Conservation (phyloP, 441 rosid genomes). For the Brassica balearica region DNA sequence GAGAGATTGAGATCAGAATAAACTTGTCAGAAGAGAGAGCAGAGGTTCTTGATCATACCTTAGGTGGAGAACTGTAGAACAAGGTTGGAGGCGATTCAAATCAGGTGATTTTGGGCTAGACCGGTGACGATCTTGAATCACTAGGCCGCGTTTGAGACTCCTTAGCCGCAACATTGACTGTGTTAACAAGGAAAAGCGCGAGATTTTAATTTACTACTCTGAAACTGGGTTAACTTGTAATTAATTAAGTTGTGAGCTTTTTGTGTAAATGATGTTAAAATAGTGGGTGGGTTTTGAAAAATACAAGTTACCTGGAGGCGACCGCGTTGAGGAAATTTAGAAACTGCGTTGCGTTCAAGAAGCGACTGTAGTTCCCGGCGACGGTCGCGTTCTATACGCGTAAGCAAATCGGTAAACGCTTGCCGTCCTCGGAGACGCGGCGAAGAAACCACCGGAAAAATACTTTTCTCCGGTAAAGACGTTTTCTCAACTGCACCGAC, state of each 20-base stretch:
- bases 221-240: neutral
- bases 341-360: slow-evolving; percentile 64
- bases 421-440: slow-evolving; percentile 79
- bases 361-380: slow-evolving; percentile 58
- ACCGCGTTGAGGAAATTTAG: slow-evolving; percentile 80
- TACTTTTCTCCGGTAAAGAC: slow-evolving; percentile 1
- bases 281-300: too few species aligned
- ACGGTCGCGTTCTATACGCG: slow-evolving; percentile 65
- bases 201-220: neutral
- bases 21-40: neutral
- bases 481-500: slow-evolving; percentile 19
- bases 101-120: slow-evolving; percentile 36
- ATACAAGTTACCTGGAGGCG: slow-evolving; percentile 71
- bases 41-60: slow-evolving; percentile 31
- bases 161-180: slow-evolving; percentile 73
- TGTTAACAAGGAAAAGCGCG: neutral
- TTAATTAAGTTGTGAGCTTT: neutral
- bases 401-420: slow-evolving; percentile 77
- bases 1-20: too few species aligned
- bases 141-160: slow-evolving; percentile 60
- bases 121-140: slow-evolving; percentile 51
- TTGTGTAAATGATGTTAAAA: neutral
- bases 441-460: slow-evolving; percentile 33
- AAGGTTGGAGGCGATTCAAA: slow-evolving; percentile 35
- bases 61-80: slow-evolving; percentile 52